Conservation (phyloP, 371 early-diverging fungal genomes). For the Parasitella parasitica region DNA sequence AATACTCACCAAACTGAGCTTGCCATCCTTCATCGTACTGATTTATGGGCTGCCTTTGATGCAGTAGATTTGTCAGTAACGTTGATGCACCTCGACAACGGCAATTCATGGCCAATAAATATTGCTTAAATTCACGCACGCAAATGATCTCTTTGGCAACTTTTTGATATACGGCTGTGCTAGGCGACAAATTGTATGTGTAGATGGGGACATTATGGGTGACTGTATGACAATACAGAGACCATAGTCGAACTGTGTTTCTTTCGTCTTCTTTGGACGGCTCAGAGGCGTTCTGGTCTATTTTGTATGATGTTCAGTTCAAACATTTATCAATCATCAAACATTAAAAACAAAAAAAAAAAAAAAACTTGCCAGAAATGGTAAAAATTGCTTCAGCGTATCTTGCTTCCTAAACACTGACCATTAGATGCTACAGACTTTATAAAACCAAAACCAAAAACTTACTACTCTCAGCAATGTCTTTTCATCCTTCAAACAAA, state of each 20-base stretch:
- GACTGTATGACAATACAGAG: slow-evolving; percentile 56
- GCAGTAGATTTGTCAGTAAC: slow-evolving; percentile 67
- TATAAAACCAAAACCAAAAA: too few species aligned
- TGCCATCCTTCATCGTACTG: slow-evolving; percentile 71
- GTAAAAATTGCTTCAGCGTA: slow-evolving; percentile 52
- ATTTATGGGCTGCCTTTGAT: slow-evolving; percentile 58
- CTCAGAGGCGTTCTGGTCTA: slow-evolving; percentile 47
- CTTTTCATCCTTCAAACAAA: slow-evolving; percentile 25
- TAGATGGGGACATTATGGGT: slow-evolving; percentile 58
- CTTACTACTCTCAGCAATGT: slow-evolving; percentile 49
- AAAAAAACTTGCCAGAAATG: slow-evolving; percentile 50
- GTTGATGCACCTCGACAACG: slow-evolving; percentile 70
- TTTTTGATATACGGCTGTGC: slow-evolving; percentile 67
- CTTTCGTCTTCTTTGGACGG: slow-evolving; percentile 57
- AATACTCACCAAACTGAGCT: slow-evolving; percentile 64
- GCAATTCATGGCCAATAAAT: slow-evolving; percentile 67
- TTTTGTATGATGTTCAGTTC: not conserved
- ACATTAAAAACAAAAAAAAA: not conserved
- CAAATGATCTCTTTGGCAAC: slow-evolving; percentile 68
- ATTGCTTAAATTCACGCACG: slow-evolving; percentile 73
- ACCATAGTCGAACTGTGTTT: slow-evolving; percentile 65
- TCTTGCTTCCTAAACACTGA: slow-evolving; percentile 32
- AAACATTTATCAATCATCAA: not conserved
- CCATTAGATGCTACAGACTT: slow-evolving; percentile 4
- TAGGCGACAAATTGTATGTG: slow-evolving; percentile 67